Conservation (phyloP, 1,284 basidiomycete species). For the Xerocomus nothofagi region DNA sequence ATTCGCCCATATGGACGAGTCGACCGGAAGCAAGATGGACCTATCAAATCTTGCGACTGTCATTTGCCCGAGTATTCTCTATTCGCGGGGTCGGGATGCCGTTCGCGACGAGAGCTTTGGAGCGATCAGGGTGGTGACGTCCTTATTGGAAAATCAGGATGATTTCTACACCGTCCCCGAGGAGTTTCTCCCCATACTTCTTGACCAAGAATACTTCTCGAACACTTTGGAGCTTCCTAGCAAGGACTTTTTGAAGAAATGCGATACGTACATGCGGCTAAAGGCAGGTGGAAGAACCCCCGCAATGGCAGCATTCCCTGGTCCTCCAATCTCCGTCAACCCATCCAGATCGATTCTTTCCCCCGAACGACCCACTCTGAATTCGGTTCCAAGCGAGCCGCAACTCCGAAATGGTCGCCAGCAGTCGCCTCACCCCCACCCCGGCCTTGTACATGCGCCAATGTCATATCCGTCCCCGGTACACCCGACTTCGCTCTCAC, state of each 20-base stretch:
- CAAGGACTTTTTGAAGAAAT: constrained; percentile 90
- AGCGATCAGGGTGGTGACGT: constrained; percentile 83
- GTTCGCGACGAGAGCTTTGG: constrained; percentile 93
- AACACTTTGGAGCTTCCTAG: constrained; percentile 81
- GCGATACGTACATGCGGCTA: constrained; percentile 70
- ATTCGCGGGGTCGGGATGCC: constrained; percentile 83
- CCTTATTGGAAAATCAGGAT: constrained; percentile 91
- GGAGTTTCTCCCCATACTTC: constrained; percentile 80
- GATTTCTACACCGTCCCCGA: constrained; percentile 88
- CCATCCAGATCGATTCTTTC: constrained; percentile 27
- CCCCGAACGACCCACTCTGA: constrained; percentile 38
- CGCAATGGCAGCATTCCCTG: constrained; percentile 37
- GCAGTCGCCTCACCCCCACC: constrained; percentile 43
- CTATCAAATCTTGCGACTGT: constrained; percentile 96
- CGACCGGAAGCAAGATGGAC: constrained; percentile 99
- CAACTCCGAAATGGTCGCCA: constrained; percentile 45
- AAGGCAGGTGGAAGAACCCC: constrained; percentile 46
- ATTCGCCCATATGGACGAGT: constrained; percentile 97
- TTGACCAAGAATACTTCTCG: constrained; percentile 84
- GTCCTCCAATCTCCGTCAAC: constrained; percentile 31
- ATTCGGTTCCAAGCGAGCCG: constrained; percentile 39
- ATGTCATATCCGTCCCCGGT: constrained; percentile 44
- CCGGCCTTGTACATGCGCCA: constrained; percentile 41
- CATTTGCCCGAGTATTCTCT: constrained; percentile 94
- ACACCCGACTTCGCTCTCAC: constrained; percentile 42